Conservation (phyloP, 1,139 yeast genomes). For the Hemisphaericaspora subhashii region DNA sequence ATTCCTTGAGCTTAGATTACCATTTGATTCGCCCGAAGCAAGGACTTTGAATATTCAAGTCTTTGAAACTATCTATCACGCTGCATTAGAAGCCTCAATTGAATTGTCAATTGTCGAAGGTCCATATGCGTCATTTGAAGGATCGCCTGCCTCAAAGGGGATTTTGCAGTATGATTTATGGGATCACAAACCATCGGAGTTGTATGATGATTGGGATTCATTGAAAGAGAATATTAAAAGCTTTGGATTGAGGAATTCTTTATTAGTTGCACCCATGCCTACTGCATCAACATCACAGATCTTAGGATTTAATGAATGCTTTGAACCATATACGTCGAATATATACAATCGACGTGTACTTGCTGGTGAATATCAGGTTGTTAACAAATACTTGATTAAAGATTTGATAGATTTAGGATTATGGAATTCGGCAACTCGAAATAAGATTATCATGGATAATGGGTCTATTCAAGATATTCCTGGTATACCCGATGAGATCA, state of each 20-base stretch:
- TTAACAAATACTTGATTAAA: conserved; percentile 76
- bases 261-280: conserved; percentile 91
- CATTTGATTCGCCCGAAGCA: conserved; percentile 79
- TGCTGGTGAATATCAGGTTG: conserved; percentile 88
- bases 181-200: conserved; percentile 68
- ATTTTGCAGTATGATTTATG: conserved; percentile 77
- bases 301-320: conserved; percentile 85
- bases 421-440: conserved; percentile 82
- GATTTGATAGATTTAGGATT: conserved; percentile 82
- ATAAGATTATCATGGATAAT: conserved; percentile 71
- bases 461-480: conserved; percentile 85
- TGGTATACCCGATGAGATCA: conserved; percentile 74
- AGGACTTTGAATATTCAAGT: conserved; percentile 70
- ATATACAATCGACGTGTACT: conserved; percentile 83
- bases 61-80: conserved; percentile 89
- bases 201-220: conserved; percentile 72
- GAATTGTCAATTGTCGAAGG: conserved; percentile 72
- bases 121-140: conserved; percentile 64
- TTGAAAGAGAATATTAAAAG: conserved; percentile 59
- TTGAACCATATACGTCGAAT: conserved; percentile 89
- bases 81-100: conserved; percentile 75
- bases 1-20: conserved; percentile 72
- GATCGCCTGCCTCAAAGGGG: conserved; percentile 85
- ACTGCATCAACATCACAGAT: conserved; percentile 93
- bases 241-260: conserved; percentile 77